Evolutionary conservation across 176 grass and related monocot species (phyloP).

Genomic region (Puccinellia tenuiflora): DNA sequence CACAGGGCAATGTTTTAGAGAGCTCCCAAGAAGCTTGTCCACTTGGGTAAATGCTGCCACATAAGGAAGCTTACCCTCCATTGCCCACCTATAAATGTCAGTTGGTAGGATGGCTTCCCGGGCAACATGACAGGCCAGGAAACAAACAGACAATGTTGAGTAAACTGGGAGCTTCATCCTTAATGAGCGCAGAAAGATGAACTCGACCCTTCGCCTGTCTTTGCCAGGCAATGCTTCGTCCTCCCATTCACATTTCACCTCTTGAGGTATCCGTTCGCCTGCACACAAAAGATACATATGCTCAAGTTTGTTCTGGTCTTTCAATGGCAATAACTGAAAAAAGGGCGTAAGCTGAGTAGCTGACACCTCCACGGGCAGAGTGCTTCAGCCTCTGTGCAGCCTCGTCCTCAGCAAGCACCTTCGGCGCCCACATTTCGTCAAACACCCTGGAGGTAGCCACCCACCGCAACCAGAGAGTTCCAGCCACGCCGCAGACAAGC

Average conservation of each 20-base stretch:
- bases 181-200: conserved; percentile 49
- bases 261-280: conserved; percentile 19
- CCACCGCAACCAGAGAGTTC: background rate
- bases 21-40: conserved; percentile 49
- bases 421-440: background rate
- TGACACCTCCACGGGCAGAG: background rate
- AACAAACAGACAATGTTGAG: conserved; percentile 70
- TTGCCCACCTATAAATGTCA: conserved; percentile 69
- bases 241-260: conserved; percentile 6
- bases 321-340: background rate
- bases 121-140: conserved; percentile 69
- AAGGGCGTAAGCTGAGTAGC: background rate
- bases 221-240: conserved; percentile 20
- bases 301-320: background rate
- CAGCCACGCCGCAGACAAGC: background rate
- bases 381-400: background rate
- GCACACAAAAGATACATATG: conserved; percentile 12
- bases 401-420: conserved; percentile 28
- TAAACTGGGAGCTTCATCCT: conserved; percentile 66
- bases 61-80: conserved; percentile 72
- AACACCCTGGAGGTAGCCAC: background rate
- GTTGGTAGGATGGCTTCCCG: conserved; percentile 64
- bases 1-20: conserved; percentile 44
- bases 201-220: conserved; percentile 26
- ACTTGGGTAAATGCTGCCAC: conserved; percentile 58